Evolutionary conservation across 1,139 yeast species (phyloP).

Genomic region (Pichia sp.): DNA sequence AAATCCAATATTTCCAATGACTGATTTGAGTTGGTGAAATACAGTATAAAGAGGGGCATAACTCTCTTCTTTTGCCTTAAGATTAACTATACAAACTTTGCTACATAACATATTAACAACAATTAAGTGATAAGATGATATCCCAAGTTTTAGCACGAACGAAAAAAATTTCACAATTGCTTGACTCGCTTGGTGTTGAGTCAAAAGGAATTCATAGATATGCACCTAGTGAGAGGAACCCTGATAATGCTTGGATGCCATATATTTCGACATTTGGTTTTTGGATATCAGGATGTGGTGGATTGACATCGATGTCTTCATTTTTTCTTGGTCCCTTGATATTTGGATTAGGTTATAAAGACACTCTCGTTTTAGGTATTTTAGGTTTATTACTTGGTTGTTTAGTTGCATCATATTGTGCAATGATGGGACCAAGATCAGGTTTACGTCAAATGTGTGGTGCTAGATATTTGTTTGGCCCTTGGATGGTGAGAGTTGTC

Average conservation of each 20-base stretch:
- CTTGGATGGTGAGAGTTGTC: conserved; percentile 73
- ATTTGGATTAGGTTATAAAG: conserved; percentile 58
- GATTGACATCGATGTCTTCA: conserved; percentile 78
- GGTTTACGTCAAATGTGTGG: conserved; percentile 86
- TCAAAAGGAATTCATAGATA: conserved; percentile 77
- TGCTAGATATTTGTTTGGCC: conserved; percentile 71
- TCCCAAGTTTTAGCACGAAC: neutral
- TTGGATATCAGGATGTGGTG: conserved; percentile 83
- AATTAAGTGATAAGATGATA: too few relatives aligned
- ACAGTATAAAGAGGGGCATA: too few relatives aligned
- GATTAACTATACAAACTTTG: too few relatives aligned
- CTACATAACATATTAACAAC: too few relatives aligned
- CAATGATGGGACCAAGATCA: conserved; percentile 80
- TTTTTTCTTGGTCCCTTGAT: conserved; percentile 67
- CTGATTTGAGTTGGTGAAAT: too few relatives aligned
- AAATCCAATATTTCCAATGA: too few relatives aligned
- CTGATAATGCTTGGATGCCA: conserved; percentile 37
- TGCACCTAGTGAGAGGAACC: conserved; percentile 58
- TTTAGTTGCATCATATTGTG: conserved; percentile 68
- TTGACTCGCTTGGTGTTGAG: conserved; percentile 45
- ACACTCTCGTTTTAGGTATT: conserved; percentile 54
- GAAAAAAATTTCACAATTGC: conserved; percentile 17
- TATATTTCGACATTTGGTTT: conserved; percentile 59
- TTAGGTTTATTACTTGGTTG: conserved; percentile 63
- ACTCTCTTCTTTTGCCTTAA: too few relatives aligned